phyloP scores from a whole-genome alignment of 116 monocot genomes.

The Iris pallida region DNA sequence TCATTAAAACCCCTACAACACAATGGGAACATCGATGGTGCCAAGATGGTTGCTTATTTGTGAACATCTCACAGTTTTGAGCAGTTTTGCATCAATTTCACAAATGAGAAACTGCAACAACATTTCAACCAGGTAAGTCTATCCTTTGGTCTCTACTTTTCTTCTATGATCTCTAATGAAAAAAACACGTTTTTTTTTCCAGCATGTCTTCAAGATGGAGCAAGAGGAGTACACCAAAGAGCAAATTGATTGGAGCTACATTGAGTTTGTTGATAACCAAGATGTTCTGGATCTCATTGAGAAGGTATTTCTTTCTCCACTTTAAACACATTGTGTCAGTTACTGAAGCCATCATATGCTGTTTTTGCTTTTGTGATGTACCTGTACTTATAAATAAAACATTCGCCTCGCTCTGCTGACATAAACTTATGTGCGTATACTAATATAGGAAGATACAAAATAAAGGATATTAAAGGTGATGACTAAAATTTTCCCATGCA shows the following conservation, averaged over 20 bases:
- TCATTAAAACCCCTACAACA: too few species aligned
- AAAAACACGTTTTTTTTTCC: constrained; percentile 8
- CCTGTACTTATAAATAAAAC: too few species aligned
- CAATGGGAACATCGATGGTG: too few species aligned
- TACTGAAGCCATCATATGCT: too few species aligned
- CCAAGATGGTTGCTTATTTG: too few species aligned
- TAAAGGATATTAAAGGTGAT: too few species aligned
- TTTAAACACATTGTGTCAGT: neutral
- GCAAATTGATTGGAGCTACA: constrained; percentile 81
- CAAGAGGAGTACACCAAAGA: constrained; percentile 69
- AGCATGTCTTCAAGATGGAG: constrained; percentile 80
- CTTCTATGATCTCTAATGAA: neutral
- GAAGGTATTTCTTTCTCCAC: constrained; percentile 34
- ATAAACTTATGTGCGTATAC: too few species aligned
- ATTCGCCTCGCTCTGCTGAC: too few species aligned
- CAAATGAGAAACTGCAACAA: constrained; percentile 86
- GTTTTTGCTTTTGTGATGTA: too few species aligned
- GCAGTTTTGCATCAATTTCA: constrained; percentile 79
- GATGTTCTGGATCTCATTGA: constrained; percentile 78
- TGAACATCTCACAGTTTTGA: too few species aligned
- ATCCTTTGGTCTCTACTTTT: neutral
- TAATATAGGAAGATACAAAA: too few species aligned
- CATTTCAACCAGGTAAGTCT: constrained; percentile 76
- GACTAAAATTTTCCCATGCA: too few species aligned
- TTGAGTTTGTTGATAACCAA: constrained; percentile 83